These are phyloP conservation scores for Hippophae tibetana DNA, from an alignment of 306 rosid genomes.

Conservation along the genomic window DNA sequence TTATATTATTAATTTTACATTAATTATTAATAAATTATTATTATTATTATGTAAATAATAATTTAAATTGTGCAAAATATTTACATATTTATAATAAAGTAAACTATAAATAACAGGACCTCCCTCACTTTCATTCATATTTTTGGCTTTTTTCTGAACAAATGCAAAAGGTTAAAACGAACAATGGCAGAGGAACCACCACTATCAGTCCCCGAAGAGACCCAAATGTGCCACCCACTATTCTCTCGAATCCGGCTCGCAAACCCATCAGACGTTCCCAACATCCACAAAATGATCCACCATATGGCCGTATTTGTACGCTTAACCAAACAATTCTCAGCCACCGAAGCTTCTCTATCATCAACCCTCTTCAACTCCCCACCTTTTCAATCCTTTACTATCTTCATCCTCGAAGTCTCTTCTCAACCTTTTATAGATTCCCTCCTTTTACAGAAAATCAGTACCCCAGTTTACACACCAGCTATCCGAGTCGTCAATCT, in stretches of 20 bases:
- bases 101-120: too few species aligned
- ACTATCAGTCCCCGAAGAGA: constrained; percentile 15
- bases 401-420: constrained; percentile 72
- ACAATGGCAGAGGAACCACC: constrained; percentile 33
- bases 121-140: too few species aligned
- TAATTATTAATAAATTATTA: too few species aligned
- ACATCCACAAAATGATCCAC: constrained; percentile 72
- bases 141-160: too few species aligned
- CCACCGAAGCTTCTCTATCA: constrained; percentile 60
- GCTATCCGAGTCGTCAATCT: constrained; percentile 16
- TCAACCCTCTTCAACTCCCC: constrained; percentile 52
- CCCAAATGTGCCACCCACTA: constrained; percentile 37
- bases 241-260: constrained; percentile 78
- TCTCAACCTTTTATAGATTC: constrained; percentile 30
- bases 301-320: constrained; percentile 77
- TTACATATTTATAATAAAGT: too few species aligned
- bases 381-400: constrained; percentile 72
- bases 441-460: neutral
- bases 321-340: constrained; percentile 51
- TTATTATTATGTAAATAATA: too few species aligned
- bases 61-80: too few species aligned
- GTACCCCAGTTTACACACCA: constrained; percentile 32
- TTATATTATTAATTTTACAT: too few species aligned
- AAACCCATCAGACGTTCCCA: constrained; percentile 47
- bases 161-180: constrained; percentile 3